Evolutionary conservation across 352 stramenopile species (phyloP).

Genomic region (Phytophthora podocarpi): DNA sequence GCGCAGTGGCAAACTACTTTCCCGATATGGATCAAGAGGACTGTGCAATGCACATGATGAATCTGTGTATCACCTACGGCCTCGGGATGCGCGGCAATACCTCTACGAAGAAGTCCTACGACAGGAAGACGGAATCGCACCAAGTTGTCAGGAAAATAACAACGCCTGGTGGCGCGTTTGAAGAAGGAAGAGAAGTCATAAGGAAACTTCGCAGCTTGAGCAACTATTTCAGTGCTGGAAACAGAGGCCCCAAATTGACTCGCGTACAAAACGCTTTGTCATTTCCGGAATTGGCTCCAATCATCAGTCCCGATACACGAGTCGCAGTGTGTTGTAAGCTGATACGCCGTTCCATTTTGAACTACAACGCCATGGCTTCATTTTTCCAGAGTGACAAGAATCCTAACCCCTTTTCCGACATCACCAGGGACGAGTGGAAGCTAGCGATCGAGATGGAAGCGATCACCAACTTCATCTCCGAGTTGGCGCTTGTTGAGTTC

Average conservation of each 20-base stretch:
- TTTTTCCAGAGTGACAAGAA: neutral
- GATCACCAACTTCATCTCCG: neutral
- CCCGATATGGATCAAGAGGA: neutral
- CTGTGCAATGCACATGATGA: neutral
- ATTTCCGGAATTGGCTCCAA: neutral
- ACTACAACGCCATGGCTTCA: neutral
- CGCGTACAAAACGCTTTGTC: neutral
- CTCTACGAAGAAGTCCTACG: neutral
- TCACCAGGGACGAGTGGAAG: neutral
- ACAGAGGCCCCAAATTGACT: neutral
- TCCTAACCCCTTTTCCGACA: neutral
- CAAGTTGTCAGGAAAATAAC: neutral
- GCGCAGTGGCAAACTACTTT: neutral
- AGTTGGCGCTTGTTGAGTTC: constrained; percentile 1
- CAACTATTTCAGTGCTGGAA: neutral
- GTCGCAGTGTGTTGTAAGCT: constrained; percentile 2
- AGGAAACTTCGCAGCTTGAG: neutral
- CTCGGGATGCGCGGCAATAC: constrained; percentile 1
- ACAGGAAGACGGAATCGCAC: neutral
- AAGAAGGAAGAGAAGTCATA: neutral
- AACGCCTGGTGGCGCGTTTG: neutral
- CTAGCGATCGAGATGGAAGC: constrained; percentile 6
- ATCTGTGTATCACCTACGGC: neutral
- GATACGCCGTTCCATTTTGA: neutral
- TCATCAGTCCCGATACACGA: neutral